Conservation (phyloP, 2,329 filamentous ascomycete genomes). For the Claviceps fusiformis region DNA sequence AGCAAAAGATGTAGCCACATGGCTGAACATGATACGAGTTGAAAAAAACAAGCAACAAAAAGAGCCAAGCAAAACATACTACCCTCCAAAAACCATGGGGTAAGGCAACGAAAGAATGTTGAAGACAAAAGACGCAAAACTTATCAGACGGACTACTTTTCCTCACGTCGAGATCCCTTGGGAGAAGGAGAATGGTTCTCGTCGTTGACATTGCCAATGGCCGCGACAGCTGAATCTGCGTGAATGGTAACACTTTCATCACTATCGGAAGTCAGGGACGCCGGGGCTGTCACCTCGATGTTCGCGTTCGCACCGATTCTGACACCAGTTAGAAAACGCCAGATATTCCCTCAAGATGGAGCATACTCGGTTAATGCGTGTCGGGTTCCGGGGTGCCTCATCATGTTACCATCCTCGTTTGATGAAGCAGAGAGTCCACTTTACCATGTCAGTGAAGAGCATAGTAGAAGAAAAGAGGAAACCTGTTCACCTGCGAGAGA, state of each 20-base stretch:
- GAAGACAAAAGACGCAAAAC: neutral
- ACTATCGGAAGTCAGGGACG: constrained; percentile 32
- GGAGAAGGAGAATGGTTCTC: constrained; percentile 34
- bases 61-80: constrained; percentile 7
- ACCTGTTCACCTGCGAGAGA: constrained; percentile 18
- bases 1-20: constrained; percentile 7
- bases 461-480: neutral
- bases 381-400: constrained; percentile 19
- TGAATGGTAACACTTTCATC: constrained; percentile 43
- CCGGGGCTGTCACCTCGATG: constrained; percentile 24
- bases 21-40: constrained; percentile 7
- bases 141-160: constrained; percentile 9
- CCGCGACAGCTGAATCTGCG: constrained; percentile 31
- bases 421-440: constrained; percentile 17
- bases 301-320: constrained; percentile 27
- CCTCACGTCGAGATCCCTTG: constrained; percentile 27
- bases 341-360: constrained; percentile 13
- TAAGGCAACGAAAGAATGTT: neutral
- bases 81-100: constrained; percentile 1
- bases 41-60: constrained; percentile 4
- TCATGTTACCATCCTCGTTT: constrained; percentile 14
- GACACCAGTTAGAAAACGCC: constrained; percentile 19
- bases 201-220: constrained; percentile 21
- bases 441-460: constrained; percentile 4
- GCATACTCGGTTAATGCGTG: constrained; percentile 24